A percentile compares a stretch with the other conserved stretches of the same genome.
Evolutionary conservation across 1,139 yeast species (phyloP).

Genomic region (Pichia inconspicua): DNA sequence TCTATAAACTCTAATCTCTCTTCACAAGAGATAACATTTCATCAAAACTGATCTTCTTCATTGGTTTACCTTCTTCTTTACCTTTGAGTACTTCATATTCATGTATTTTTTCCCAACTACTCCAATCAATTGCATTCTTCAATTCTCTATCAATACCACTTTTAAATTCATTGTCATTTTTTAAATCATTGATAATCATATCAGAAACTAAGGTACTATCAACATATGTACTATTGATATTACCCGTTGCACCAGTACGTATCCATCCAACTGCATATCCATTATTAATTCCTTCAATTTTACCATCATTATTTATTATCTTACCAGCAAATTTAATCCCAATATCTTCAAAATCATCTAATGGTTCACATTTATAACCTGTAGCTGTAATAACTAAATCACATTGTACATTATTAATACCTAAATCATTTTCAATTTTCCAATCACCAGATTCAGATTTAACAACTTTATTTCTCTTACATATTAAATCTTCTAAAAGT

Average conservation of each 20-base stretch:
- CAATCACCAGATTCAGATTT: slow-evolving; percentile 6
- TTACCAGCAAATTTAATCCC: slow-evolving; percentile 53
- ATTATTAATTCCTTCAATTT: slow-evolving; percentile 42
- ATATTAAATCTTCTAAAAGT: slow-evolving; percentile 41
- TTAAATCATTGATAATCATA: slow-evolving; percentile 13
- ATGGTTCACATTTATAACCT: slow-evolving; percentile 70
- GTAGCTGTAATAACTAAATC: slow-evolving; percentile 77
- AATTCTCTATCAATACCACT: slow-evolving; percentile 24
- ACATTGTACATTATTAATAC: slow-evolving; percentile 34
- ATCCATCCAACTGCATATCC: slow-evolving; percentile 92
- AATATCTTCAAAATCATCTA: slow-evolving; percentile 48
- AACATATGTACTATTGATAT: slow-evolving; percentile 85
- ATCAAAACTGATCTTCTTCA: slow-evolving; percentile 48
- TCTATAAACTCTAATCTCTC: neutral
- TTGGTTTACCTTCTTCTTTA: slow-evolving; percentile 37
- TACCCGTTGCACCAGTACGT: slow-evolving; percentile 81
- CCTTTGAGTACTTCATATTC: slow-evolving; percentile 43
- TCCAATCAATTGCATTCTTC: slow-evolving; percentile 48
- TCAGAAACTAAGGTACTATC: slow-evolving; percentile 34
- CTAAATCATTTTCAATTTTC: slow-evolving; percentile 38
- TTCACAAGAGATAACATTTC: slow-evolving; percentile 33
- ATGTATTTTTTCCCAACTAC: slow-evolving; percentile 62
- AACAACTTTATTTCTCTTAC: slow-evolving; percentile 38
- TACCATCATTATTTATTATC: slow-evolving; percentile 56
- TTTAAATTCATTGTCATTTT: slow-evolving; percentile 21